These are phyloP conservation scores for Podospora pseudopauciseta DNA, from an alignment of 495 filamentous ascomycete species.

Conservation along the genomic window DNA sequence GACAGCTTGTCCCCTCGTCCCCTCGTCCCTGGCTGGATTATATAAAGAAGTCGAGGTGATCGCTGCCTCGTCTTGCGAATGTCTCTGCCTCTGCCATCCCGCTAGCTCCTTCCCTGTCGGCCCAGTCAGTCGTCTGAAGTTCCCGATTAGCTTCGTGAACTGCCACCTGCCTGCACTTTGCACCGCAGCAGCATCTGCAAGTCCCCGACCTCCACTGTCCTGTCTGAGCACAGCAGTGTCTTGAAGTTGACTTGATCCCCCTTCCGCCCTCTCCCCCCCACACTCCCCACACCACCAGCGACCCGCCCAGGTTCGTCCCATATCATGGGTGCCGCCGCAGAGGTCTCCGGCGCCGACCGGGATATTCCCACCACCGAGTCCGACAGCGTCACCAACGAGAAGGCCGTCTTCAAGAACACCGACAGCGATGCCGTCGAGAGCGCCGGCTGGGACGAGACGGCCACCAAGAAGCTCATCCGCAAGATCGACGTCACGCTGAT, in stretches of 20 bases:
- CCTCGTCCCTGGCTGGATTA: neutral
- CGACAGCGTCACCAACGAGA: constrained; percentile 33
- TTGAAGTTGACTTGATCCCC: neutral
- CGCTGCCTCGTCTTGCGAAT: neutral
- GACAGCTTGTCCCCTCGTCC: neutral
- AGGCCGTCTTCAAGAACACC: constrained; percentile 18
- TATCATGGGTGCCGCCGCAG: constrained; percentile 28
- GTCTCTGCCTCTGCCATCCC: neutral
- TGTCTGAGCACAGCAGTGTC: constrained; percentile 1
- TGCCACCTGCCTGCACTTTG: too few relatives aligned
- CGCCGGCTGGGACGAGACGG: constrained; percentile 25
- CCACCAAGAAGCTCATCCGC: constrained; percentile 44
- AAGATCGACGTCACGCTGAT: constrained; percentile 51
- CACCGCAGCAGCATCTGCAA: neutral
- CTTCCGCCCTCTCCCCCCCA: neutral
- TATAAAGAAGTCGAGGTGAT: constrained; percentile 20
- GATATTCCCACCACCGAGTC: constrained; percentile 31
- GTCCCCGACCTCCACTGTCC: neutral
- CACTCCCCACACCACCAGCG: neutral
- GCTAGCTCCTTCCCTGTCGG: constrained; percentile 1
- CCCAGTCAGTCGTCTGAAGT: neutral
- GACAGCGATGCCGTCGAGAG: constrained; percentile 23
- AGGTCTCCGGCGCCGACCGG: constrained; percentile 22
- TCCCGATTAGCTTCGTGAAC: neutral
- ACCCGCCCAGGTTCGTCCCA: too few relatives aligned